Evolutionary conservation across 2,329 filamentous ascomycete genomes (phyloP), one percentile per base, ranked within the genome.

Genomic region (Colletotrichum destructivum): DNA sequence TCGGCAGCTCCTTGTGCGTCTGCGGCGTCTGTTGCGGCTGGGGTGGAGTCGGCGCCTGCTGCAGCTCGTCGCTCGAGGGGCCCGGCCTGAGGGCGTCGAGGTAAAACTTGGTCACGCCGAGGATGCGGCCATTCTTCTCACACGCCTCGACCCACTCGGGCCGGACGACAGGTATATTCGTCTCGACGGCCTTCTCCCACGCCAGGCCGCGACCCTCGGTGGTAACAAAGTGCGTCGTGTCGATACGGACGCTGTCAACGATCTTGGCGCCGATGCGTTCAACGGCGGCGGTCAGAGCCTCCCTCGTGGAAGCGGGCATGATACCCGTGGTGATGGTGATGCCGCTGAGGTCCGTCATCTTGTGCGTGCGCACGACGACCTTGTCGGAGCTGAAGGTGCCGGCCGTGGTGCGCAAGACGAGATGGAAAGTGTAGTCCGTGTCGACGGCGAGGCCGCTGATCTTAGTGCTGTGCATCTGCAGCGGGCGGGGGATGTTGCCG

Each of bases 121-220:
- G 92, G 74, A 99, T 97, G 71, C 95, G 91, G 55, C 96, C 96
- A 81, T 94, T 95, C 75, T 93, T 89, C 83, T 98, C 96, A 80
- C 96, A 99, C n/a, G 95, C 96, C 77, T 97, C 93, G 40, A 99
- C 90, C 96, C 96, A 99, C 82, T 99, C 96, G 23, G 96, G 96
- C 49, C 96, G 90, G 26, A 99, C 96, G 13, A 99, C 94, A 9
- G 96, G 96, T 66, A 99, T 97, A 81, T 98, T 99, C 90, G 95
- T 97, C 85, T 98, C 96, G 40, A 96, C 92, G 1, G 96, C 96
- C 86, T 96, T 97, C 84, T 99, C 96, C 96, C 96, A 99, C 15
- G 92, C 89, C 62, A 93, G 88, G 42, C 96, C 96, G 67, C 95
- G 88, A 40, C 95, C 95, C 81, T 99, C 96, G 12, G 94, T 97